These are phyloP conservation scores for Cutaneotrichosporon dermatis DNA, from an alignment of 1,284 basidiomycete species.

Conservation along the genomic window DNA sequence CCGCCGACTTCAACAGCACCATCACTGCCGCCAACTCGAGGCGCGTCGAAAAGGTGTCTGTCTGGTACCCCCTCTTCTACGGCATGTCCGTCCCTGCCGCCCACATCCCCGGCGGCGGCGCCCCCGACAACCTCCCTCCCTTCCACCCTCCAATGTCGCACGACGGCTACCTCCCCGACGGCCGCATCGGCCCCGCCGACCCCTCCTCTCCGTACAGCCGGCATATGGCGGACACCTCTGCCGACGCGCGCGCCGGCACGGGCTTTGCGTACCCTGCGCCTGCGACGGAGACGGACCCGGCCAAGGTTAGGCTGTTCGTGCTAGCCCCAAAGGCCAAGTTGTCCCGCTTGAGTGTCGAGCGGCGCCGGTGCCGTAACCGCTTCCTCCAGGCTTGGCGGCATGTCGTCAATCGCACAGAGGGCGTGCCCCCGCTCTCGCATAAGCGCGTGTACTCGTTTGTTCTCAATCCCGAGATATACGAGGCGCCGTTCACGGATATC, in stretches of 20 bases:
- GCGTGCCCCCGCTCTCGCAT: background rate
- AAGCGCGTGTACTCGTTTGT: background rate
- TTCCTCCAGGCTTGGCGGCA: background rate
- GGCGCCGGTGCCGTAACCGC: background rate
- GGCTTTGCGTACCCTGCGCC: background rate
- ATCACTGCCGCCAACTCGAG: background rate
- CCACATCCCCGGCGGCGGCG: background rate
- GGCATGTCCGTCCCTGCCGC: background rate
- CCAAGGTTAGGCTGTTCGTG: background rate
- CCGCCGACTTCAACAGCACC: background rate
- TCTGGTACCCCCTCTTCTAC: background rate
- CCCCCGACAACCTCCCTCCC: background rate
- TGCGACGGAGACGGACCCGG: background rate
- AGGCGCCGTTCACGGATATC: background rate
- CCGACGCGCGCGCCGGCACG: background rate
- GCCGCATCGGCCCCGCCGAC: background rate
- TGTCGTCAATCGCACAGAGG: background rate
- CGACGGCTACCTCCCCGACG: background rate
- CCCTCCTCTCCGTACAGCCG: background rate
- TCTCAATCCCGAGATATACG: background rate
- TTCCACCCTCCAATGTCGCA: background rate
- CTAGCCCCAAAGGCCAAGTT: background rate
- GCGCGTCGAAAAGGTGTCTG: background rate
- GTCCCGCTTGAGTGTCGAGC: background rate
- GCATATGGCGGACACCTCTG: background rate